A percentile compares a stretch with the other conserved stretches of the same genome.
Conservation (phyloP, 2,329 filamentous ascomycete species). For the Sclerotinia minor region DNA sequence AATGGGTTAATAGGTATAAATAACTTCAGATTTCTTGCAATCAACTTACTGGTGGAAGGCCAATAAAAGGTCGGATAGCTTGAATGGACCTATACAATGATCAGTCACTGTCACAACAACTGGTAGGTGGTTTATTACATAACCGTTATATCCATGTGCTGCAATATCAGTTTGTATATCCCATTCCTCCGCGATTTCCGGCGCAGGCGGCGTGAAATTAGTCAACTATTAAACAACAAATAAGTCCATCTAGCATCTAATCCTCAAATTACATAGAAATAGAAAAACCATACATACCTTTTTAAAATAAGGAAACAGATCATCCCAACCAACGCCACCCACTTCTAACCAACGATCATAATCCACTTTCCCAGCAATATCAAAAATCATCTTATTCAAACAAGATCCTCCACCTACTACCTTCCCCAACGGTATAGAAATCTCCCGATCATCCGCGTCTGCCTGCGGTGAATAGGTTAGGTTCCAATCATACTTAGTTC, state of each 20-base stretch:
- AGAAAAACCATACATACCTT: slow-evolving; percentile 5
- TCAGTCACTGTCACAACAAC: background rate
- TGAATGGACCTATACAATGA: slow-evolving; percentile 5
- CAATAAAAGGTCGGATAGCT: slow-evolving; percentile 22
- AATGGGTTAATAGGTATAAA: background rate
- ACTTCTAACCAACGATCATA: slow-evolving; percentile 47
- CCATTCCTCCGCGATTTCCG: slow-evolving; percentile 7
- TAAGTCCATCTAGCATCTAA: background rate
- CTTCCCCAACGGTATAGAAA: slow-evolving; percentile 39
- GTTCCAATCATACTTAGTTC: slow-evolving; percentile 47
- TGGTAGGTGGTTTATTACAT: background rate
- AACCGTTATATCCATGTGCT: slow-evolving; percentile 19
- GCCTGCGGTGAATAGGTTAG: slow-evolving; percentile 44
- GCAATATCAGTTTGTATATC: slow-evolving; percentile 15
- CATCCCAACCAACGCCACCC: slow-evolving; percentile 47
- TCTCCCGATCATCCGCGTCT: slow-evolving; percentile 31
- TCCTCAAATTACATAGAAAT: background rate
- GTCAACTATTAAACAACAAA: background rate
- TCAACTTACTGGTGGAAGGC: slow-evolving; percentile 15
- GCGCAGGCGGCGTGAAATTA: slow-evolving; percentile 16
- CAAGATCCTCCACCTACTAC: slow-evolving; percentile 44
- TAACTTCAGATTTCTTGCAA: background rate
- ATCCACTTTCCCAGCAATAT: slow-evolving; percentile 31
- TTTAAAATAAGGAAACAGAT: slow-evolving; percentile 22
- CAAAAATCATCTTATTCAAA: slow-evolving; percentile 39